Evolutionary conservation across 2,329 filamentous ascomycete species (phyloP), one percentile per base, ranked within the genome.

Genomic region (Juglanconis oblonga): DNA sequence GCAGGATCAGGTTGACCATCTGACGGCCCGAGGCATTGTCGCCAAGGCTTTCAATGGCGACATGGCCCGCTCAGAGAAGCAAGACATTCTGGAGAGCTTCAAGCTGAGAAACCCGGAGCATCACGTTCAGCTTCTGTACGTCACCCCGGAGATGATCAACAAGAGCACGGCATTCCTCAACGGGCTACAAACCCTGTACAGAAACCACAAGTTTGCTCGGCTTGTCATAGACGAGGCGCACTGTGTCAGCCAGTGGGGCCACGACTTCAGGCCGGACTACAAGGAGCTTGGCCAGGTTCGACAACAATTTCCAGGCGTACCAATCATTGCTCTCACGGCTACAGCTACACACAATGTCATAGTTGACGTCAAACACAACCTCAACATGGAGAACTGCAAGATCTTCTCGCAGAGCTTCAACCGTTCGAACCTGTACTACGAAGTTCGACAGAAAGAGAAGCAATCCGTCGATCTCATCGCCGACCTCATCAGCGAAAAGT

Each of bases 171-270:
- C 78, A 2, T 90, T 98, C 72, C 77, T 87, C 60, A 81, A 80
- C 55, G 83, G 81, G 3, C 80, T 99, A 64, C 76, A 84, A 55
- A 79, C 78, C 2, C 79, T 99, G n/a, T 83, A 97, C 72, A 74
- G 75, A 13, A 86, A 86, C 54, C 79, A 82, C 3, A 90, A 88
- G 67, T 85, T 99, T 55, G 94, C 96, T 14, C 87, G 95, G 32
- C 86, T 99, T 52, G 95, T 99, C 56, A 96, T 99, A 64, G 95
- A 99, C 67, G 96, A 99, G 76, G 95, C 95, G n/a, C 95, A 99
- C 73, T 99, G 95, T 73, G 94, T 99, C 32, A 98, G 95, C 73
- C 93, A 99, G 78, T 99, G 95, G 95, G 95, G 95, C 1, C 95
- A 99, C 67, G 95, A 99, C 73, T 99, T 99, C 71, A 87, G 96